Percentiles rank a stretch among this genome's conserved stretches.
Evolutionary conservation across 202 grass and related monocot species (phyloP).

Genomic region (Tripidium arundinaceum): DNA sequence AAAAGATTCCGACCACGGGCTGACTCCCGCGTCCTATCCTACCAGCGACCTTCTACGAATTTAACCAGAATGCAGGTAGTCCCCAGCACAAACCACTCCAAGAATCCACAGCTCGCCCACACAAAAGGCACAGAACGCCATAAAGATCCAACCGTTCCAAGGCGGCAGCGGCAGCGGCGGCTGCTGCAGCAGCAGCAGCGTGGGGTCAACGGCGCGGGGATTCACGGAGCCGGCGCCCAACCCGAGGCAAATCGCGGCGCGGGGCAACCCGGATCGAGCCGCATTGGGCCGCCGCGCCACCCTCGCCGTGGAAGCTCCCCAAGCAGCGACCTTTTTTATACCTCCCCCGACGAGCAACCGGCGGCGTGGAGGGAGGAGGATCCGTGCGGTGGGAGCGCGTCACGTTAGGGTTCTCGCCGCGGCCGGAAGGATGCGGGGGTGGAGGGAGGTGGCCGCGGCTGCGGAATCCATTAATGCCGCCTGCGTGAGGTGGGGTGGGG

Average conservation of each 20-base stretch:
- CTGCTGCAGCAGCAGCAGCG: background rate
- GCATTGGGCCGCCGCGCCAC: slow-evolving; percentile 18
- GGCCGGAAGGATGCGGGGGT: background rate
- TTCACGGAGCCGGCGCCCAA: slow-evolving; percentile 2
- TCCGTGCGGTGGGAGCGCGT: background rate
- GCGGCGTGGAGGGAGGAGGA: background rate
- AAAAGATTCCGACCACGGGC: background rate
- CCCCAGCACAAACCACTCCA: slow-evolving; percentile 2
- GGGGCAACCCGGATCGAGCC: slow-evolving; percentile 31
- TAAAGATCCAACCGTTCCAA: slow-evolving; percentile 42
- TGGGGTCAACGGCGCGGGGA: slow-evolving; percentile 34
- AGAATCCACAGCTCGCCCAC: slow-evolving; percentile 3
- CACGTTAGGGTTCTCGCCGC: slow-evolving; percentile 22
- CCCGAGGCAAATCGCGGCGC: slow-evolving; percentile 24
- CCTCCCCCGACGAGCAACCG: background rate
- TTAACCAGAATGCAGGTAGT: slow-evolving; percentile 34
- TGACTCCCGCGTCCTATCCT: background rate
- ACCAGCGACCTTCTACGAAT: background rate
- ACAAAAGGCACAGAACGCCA: background rate
- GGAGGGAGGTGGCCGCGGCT: slow-evolving; percentile 2
- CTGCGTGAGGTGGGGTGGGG: slow-evolving; percentile 21
- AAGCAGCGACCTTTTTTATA: background rate
- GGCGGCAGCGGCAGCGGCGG: background rate
- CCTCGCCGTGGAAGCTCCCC: slow-evolving; percentile 1
- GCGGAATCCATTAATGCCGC: slow-evolving; percentile 48